Evolutionary conservation across 768 basidiomycete genomes (phyloP), one percentile per base, ranked within the genome.

Genomic region (Mycena floridula): DNA sequence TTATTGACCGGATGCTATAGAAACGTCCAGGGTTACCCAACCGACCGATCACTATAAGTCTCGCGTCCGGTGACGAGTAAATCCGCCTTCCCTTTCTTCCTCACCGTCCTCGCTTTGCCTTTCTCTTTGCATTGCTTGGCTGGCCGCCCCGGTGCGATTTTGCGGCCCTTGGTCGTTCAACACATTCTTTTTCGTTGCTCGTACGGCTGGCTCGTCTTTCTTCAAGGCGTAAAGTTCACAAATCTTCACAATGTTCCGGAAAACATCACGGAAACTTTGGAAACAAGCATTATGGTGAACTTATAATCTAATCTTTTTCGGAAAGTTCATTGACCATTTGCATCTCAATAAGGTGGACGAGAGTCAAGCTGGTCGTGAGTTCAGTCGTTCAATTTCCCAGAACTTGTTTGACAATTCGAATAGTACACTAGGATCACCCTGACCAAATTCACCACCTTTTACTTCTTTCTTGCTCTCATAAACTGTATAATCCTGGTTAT

Each of bases 341-440:
- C n/a, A n/a, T n/a, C n/a, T n/a, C n/a, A n/a, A n/a, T n/a, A n/a
- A n/a, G n/a, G n/a, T n/a, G n/a, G 41, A 51, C 54, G 25, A 43
- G 54, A 41, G 44, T 51, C 23, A 55, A 55, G 40, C 48, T 55
- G 13, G 37, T 55, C 30, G 54, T 55, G 46, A 21, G 54, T 7
- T 18, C 32, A 13, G 32, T 35, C 32, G n/a, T n/a, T n/a, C n/a
- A n/a, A n/a, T n/a, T 35, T 4, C 32, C 18, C 7, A 7, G 28
- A 30, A 7, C 18, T 35, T 7, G 7, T 35, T 35, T 35, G 32
- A 35, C 4, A 3, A 4, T 35, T 35, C 12, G 25, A 18, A 40
- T 25, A 79, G 77, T 73, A 69, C 50, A 57, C 67, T 25, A 66
- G 73, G 47, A 63, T 76, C 41, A 77, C 73, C 6, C 53, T 74